phyloP scores from a whole-genome alignment of 495 filamentous ascomycete species.

The Elasticomyces elasticus region DNA sequence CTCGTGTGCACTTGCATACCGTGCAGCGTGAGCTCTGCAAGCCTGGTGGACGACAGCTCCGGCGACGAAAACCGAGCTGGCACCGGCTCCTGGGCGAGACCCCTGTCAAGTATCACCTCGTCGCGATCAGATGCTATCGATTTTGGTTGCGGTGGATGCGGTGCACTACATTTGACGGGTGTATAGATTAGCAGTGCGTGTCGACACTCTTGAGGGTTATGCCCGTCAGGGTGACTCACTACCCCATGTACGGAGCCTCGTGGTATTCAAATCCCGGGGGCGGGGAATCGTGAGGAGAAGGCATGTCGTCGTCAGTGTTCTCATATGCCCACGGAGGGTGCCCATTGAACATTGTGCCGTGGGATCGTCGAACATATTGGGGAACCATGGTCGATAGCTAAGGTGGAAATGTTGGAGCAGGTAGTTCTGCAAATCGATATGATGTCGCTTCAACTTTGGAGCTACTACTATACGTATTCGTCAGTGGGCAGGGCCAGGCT shows the following conservation, averaged over 20 bases:
- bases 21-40: not conserved
- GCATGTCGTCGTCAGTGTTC: not conserved
- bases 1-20: not conserved
- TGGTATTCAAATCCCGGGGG: not conserved
- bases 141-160: too few species aligned
- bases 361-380: not conserved
- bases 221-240: too few species aligned
- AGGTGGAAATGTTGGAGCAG: not conserved
- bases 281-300: not conserved
- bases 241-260: not conserved
- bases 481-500: too few species aligned
- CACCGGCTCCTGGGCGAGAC: not conserved
- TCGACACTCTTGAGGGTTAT: too few species aligned
- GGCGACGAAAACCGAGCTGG: not conserved
- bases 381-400: not conserved
- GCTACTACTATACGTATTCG: too few species aligned
- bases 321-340: not conserved
- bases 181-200: too few species aligned
- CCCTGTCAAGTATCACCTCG: not conserved
- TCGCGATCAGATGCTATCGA: not conserved
- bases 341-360: not conserved
- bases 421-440: not conserved
- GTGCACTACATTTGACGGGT: too few species aligned
- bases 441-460: too few species aligned
- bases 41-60: not conserved